Conservation (phyloP, 2,329 filamentous ascomycete species). For the Tolypocladium sp. region DNA sequence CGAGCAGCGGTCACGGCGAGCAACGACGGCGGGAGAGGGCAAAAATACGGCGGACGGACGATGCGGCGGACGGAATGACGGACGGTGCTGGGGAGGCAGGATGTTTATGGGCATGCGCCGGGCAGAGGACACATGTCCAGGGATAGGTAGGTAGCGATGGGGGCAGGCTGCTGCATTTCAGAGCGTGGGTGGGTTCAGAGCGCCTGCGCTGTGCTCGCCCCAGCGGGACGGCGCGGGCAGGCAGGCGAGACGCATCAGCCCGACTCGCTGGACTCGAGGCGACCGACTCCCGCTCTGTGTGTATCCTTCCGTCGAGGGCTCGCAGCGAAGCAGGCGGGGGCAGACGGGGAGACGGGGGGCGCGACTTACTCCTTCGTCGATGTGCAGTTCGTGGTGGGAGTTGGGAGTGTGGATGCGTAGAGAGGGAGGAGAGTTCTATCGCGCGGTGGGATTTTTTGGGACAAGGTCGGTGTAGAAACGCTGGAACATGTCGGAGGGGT, state of each 20-base stretch:
- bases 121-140: slow-evolving; percentile 15
- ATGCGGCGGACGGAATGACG: not conserved
- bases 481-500: not conserved
- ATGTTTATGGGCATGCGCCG: slow-evolving; percentile 5
- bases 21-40: not conserved
- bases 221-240: not conserved
- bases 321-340: not conserved
- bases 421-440: slow-evolving; percentile 6
- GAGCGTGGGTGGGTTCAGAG: slow-evolving; percentile 6
- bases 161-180: slow-evolving; percentile 7
- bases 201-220: not conserved
- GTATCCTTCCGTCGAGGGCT: no score
- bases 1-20: slow-evolving; percentile 1
- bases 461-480: slow-evolving; percentile 1
- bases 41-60: not conserved
- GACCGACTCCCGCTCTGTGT: not conserved
- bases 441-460: slow-evolving; percentile 3
- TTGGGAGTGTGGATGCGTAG: slow-evolving; percentile 5
- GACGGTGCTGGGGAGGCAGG: not conserved
- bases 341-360: not conserved
- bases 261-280: not conserved
- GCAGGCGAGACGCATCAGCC: not conserved
- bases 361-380: slow-evolving; percentile 9
- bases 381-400: slow-evolving; percentile 3
- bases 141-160: slow-evolving; percentile 4